Conservation (phyloP, 371 early-diverging fungal species). For the Phascolomyces articulosus region DNA sequence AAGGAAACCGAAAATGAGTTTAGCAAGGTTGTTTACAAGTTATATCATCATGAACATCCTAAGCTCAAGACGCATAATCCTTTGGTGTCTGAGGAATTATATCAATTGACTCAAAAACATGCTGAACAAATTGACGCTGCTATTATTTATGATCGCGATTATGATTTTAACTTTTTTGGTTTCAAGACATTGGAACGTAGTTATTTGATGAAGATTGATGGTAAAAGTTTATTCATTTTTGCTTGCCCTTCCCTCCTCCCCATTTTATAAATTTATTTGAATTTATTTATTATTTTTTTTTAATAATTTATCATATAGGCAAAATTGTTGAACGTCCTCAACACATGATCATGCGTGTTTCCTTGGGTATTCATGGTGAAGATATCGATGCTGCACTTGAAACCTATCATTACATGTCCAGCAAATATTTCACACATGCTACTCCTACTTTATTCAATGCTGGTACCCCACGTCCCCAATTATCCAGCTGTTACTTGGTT, state of each 20-base stretch:
- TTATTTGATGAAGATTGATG: constrained; percentile 86
- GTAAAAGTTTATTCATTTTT: constrained; percentile 27
- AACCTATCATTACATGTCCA: constrained; percentile 91
- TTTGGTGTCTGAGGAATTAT: constrained; percentile 76
- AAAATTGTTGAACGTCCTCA: constrained; percentile 90
- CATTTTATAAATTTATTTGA: background rate
- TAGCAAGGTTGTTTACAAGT: constrained; percentile 54
- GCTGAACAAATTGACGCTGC: constrained; percentile 83
- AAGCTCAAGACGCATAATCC: constrained; percentile 77
- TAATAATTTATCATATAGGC: constrained; percentile 2
- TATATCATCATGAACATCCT: constrained; percentile 80
- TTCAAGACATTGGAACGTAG: constrained; percentile 94
- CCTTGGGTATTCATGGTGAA: constrained; percentile 90
- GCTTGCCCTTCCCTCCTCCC: background rate
- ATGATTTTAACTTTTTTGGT: constrained; percentile 94
- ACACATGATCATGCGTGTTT: constrained; percentile 96
- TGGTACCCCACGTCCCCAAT: constrained; percentile 90
- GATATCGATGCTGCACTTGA: constrained; percentile 89
- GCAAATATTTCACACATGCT: constrained; percentile 93
- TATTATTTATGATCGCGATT: constrained; percentile 94
- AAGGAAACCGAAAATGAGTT: constrained; percentile 91
- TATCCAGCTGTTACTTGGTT: constrained; percentile 92
- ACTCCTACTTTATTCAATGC: constrained; percentile 97
- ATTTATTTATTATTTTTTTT: background rate
- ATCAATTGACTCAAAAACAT: constrained; percentile 65